Percentiles rank a stretch among this genome's conserved stretches.
Conservation (phyloP, 2,329 filamentous ascomycete genomes). For the Pleurostoma richardsiae region DNA sequence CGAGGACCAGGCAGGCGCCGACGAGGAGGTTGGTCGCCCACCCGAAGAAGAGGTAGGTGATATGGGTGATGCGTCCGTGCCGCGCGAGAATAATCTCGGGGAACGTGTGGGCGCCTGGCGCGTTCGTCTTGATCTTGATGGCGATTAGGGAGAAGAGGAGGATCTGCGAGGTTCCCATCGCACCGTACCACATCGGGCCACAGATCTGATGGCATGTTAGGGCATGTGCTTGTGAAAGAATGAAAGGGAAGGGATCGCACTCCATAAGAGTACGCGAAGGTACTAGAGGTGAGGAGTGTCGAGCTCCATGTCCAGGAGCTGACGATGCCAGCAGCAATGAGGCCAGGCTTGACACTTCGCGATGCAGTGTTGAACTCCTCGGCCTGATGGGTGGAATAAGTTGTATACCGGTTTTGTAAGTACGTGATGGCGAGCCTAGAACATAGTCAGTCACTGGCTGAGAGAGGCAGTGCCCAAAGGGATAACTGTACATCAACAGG, state of each 20-base stretch:
- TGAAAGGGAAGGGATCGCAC: slow-evolving; percentile 3
- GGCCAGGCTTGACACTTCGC: slow-evolving; percentile 34
- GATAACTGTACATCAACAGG: slow-evolving; percentile 25
- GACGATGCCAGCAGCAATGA: slow-evolving; percentile 40
- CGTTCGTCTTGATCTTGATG: slow-evolving; percentile 33
- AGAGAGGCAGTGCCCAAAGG: not conserved
- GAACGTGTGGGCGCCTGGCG: slow-evolving; percentile 34
- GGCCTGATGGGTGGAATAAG: slow-evolving; percentile 31
- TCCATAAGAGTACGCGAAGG: slow-evolving; percentile 34
- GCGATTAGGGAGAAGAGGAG: slow-evolving; percentile 33
- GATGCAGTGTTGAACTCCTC: slow-evolving; percentile 44
- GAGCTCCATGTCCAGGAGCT: slow-evolving; percentile 44
- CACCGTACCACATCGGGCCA: slow-evolving; percentile 36
- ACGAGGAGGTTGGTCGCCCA: slow-evolving; percentile 34
- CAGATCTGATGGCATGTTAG: slow-evolving; percentile 16
- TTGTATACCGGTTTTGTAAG: slow-evolving; percentile 32
- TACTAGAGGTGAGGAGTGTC: slow-evolving; percentile 33
- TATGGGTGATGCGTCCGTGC: slow-evolving; percentile 29
- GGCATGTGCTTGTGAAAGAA: not conserved
- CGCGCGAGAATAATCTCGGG: slow-evolving; percentile 32
- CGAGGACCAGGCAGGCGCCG: slow-evolving; percentile 29
- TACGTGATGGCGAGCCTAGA: slow-evolving; percentile 26
- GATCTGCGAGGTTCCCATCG: slow-evolving; percentile 31
- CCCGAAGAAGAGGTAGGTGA: slow-evolving; percentile 32
- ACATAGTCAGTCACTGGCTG: not conserved